Conservation (phyloP, 768 basidiomycete species). For the Pholiota conissans region DNA sequence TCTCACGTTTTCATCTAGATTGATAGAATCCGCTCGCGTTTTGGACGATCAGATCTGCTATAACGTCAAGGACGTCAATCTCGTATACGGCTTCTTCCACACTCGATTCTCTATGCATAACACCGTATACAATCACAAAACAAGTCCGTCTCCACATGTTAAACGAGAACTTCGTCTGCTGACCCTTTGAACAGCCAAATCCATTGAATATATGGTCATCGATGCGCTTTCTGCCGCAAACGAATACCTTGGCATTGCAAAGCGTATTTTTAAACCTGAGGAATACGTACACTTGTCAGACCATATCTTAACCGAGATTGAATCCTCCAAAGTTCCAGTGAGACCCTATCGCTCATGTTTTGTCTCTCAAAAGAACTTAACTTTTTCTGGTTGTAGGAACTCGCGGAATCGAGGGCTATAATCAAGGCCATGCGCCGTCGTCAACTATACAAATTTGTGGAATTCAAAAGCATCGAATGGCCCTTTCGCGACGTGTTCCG, state of each 20-base stretch:
- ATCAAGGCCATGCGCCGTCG: constrained; percentile 60
- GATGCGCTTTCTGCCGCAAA: constrained; percentile 73
- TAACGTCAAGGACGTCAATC: constrained; percentile 76
- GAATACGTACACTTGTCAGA: constrained; percentile 69
- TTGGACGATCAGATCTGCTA: constrained; percentile 76
- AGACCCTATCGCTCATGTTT: constrained; percentile 14
- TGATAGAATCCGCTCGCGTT: constrained; percentile 74
- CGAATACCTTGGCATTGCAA: constrained; percentile 57
- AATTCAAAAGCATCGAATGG: constrained; percentile 53
- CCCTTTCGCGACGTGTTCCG: constrained; percentile 32
- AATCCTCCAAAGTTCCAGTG: constrained; percentile 50
- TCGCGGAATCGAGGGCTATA: constrained; percentile 56
- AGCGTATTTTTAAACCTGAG: constrained; percentile 54
- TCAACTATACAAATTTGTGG: constrained; percentile 71
- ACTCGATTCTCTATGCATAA: constrained; percentile 78
- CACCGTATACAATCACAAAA: constrained; percentile 48
- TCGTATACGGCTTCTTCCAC: constrained; percentile 69
- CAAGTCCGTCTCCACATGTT: not conserved
- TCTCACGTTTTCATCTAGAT: constrained; percentile 12
- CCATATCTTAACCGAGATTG: constrained; percentile 58
- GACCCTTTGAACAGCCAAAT: constrained; percentile 48
- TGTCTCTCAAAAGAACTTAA: not conserved
- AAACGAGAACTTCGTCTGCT: not conserved
- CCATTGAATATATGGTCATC: constrained; percentile 80
- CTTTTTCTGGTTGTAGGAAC: constrained; percentile 43